Evolutionary conservation across 2,329 filamentous ascomycete genomes (phyloP), one percentile per base, ranked within the genome.

Genomic region (Trichoderma atrobrunneum): DNA sequence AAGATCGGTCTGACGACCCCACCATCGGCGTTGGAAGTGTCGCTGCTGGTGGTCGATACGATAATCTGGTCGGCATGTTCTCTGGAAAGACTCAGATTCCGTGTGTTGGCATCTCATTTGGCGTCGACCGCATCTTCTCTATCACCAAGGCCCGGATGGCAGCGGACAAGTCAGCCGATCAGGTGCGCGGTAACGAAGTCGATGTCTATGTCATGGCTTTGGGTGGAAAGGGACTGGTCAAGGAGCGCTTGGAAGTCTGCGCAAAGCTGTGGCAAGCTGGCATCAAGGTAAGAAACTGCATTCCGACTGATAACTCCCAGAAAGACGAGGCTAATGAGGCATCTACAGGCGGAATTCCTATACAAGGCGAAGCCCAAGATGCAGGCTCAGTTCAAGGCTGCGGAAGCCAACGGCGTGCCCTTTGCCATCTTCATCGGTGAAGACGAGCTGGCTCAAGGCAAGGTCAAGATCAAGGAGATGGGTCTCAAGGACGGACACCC

Each of bases 131-230:
- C 77, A 98, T 98, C 78, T 97, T 97, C 84, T 94, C 92, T 77
- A 95, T 98, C 79, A 93, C 92, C 75, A 95, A 97, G 81, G 91
- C 93, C 14, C 87, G 91, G 63, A 87, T 93, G 79, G 90, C 88
- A 73, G 88, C 87, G 70, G 88, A 89, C 72, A 86, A 88, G 76
- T 89, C 89, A 74, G 88, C 87, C 72, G 88, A 89, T 72, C 68
- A 86, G 88, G 77, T 87, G 67, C 86, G 92, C 74, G 86, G 87
- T 75, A 94, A 91, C 78, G 92, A 96, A 77, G 91, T 95, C 3
- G 95, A 98, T 79, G 94, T 95, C 60, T 98, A 90, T 82, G 92
- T 98, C 78, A 98, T 98, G 94, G 94, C 94, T 0, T 94, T 98
- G 78, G 95, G 94, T 69, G 92, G 93, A 68, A 95, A 95, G 82